Evolutionary conservation across 2,329 filamentous ascomycete species (phyloP).

Genomic region (Tolypocladium ovalisporum): DNA sequence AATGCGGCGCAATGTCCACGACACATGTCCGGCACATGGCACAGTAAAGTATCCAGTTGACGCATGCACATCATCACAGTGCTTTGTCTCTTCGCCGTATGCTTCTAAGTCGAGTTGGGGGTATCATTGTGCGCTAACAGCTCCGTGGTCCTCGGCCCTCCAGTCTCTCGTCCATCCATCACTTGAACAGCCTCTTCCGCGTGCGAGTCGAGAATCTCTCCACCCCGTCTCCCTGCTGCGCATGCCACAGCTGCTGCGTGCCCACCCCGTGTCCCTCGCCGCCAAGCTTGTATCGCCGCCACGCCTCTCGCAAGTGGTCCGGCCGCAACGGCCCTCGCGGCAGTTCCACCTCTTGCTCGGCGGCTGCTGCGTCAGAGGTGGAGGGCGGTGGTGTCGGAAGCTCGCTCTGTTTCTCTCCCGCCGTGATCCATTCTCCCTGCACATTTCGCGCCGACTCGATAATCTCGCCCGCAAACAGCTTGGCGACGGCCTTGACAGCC

Average conservation of each 20-base stretch:
- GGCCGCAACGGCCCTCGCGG: constrained; percentile 53
- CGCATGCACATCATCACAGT: not conserved
- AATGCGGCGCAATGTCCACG: not conserved
- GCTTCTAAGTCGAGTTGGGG: not conserved
- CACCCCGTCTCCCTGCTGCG: constrained; percentile 46
- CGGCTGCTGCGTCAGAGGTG: constrained; percentile 15
- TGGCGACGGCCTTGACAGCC: constrained; percentile 65
- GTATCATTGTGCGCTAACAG: not conserved
- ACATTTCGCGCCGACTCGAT: constrained; percentile 62
- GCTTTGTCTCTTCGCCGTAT: not conserved
- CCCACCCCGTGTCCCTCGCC: constrained; percentile 54
- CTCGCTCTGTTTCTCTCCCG: constrained; percentile 47
- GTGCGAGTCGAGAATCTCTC: constrained; percentile 47
- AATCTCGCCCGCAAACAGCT: constrained; percentile 66
- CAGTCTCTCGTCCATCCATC: constrained; percentile 7
- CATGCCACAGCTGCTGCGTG: constrained; percentile 48
- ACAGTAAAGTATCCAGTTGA: not conserved
- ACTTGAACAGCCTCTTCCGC: constrained; percentile 42
- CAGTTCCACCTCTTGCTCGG: constrained; percentile 20
- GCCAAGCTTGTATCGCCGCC: constrained; percentile 54
- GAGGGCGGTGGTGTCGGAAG: constrained; percentile 31
- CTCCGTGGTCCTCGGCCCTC: not conserved
- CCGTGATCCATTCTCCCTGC: constrained; percentile 59
- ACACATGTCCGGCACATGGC: not conserved
- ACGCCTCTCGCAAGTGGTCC: constrained; percentile 64